phyloP scores from a whole-genome alignment of 2,329 filamentous ascomycete species.

The Dactylella cylindrospora region DNA sequence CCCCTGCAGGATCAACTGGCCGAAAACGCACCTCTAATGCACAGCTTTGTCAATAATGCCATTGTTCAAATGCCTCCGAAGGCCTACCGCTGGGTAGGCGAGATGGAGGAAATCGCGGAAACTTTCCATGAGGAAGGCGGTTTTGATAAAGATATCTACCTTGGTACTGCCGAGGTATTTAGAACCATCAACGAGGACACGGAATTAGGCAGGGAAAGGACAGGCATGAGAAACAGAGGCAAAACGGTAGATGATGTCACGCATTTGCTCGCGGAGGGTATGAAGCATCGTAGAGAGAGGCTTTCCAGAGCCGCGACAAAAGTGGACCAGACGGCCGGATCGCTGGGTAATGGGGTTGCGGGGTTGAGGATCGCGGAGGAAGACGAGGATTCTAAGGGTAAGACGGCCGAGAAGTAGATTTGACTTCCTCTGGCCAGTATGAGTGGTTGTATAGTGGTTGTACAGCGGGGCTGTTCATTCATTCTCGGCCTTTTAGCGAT shows the following conservation, averaged over 20 bases:
- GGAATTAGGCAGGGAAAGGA: conserved; percentile 35
- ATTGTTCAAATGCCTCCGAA: conserved; percentile 68
- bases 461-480: no score
- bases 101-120: conserved; percentile 74
- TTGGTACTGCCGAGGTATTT: conserved; percentile 36
- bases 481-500: no score
- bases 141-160: conserved; percentile 36
- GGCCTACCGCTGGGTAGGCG: conserved; percentile 73
- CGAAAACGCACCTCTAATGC: conserved; percentile 56
- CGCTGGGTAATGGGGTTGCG: conserved; percentile 7
- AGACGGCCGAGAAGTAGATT: conserved; percentile 17
- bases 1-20: conserved; percentile 62
- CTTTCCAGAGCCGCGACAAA: conserved; percentile 35
- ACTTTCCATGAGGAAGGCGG: conserved; percentile 67
- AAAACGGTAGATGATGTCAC: conserved; percentile 43
- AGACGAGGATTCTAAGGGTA: conserved; percentile 15
- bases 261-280: conserved; percentile 36
- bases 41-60: conserved; percentile 56
- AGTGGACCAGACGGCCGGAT: conserved; percentile 20
- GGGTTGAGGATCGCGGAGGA: conserved; percentile 26
- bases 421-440: no score
- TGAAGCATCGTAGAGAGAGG: conserved; percentile 41
- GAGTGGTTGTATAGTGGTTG: not conserved
- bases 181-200: conserved; percentile 42
- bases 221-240: conserved; percentile 29